Base-by-base conservation (phyloP, 192 early-diverging fungal species). In the Coemansia sp. region DNA sequence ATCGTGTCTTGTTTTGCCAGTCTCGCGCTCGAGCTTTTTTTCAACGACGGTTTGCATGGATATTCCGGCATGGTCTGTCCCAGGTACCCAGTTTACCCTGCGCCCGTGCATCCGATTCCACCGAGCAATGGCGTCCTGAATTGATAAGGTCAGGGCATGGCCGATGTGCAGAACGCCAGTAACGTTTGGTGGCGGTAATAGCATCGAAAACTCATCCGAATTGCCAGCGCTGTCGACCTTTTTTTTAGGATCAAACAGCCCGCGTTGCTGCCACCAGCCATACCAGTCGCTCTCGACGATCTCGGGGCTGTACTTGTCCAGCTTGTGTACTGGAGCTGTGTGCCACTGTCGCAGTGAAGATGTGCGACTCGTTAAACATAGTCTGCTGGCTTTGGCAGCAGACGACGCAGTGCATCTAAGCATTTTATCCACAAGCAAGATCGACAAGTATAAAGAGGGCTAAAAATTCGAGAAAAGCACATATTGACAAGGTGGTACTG, bases 11-110 rank as follows among this genome's bases (percentile, higher is more conserved):
- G 92, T 91, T 32, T 88, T 41, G 46, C 85, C 63, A 1, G 38
- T 62, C 12, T 80, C 69, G 15, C 78, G 65, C 55, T 56, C 45
- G 53, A 99, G 78, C 62, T 92, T 88, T 82, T 92, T 94, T 71
- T 99, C 97, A 7, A 99, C 95, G 0, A 99, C 96, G 0, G 95
- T 87, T 72, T 99, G 97, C 13, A 93, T 96, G 34, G 95, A 93
- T 65, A 99, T 99, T 29, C 97, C 97, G 29, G 97, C 97, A 72
- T 99, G 97, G 70, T 99, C 97, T 45, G 90, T 92, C n/a, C 97
- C 97, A 3, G 97, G 97, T 19, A 96, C 88, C 89, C 92, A 99
- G 15, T 92, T 87, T 22, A 94, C 90, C 17, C 87, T 86, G 64
- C 93, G 90, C n/a, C 97, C 97, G 17, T 87, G 80, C 96, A 99